Evolutionary conservation across 306 rosid genomes (phyloP).

Genomic region (Gastrolobium bilobum): DNA sequence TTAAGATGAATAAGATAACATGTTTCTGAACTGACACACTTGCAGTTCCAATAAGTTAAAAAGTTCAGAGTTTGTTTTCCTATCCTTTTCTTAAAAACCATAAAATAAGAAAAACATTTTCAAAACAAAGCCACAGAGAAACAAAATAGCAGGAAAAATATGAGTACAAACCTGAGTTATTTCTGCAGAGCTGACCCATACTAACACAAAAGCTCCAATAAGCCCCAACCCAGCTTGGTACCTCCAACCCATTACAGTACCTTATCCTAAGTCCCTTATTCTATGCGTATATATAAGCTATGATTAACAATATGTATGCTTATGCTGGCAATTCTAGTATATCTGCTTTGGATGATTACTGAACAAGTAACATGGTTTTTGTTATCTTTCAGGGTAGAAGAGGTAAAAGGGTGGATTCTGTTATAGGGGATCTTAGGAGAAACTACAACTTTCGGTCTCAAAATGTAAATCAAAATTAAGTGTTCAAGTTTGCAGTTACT

Average conservation of each 20-base stretch:
- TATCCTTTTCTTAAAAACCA: conserved; percentile 11
- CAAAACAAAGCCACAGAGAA: not conserved
- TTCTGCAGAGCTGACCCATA: conserved; percentile 81
- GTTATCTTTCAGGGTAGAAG: not conserved
- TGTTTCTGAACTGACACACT: not conserved
- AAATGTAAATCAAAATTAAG: not conserved
- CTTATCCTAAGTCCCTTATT: not conserved
- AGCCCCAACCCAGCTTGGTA: conserved; percentile 70
- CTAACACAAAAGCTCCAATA: conserved; percentile 65
- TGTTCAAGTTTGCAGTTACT: not conserved
- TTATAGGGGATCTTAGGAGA: not conserved
- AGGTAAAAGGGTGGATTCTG: not conserved
- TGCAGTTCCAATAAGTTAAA: not conserved
- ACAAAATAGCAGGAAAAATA: not conserved
- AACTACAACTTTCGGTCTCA: not conserved
- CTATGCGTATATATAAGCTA: not conserved
- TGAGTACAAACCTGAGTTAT: conserved; percentile 69
- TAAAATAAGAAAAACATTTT: not conserved
- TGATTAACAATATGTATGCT: conserved; percentile 22
- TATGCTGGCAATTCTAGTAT: not conserved
- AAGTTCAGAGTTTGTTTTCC: conserved; percentile 23
- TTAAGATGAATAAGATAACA: not conserved
- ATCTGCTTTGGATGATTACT: not conserved
- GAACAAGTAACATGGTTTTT: not conserved
- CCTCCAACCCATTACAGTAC: conserved; percentile 66